A percentile compares a stretch with the other conserved stretches of the same genome.
These are phyloP conservation scores for Paraphaeosphaeria minitans DNA, from an alignment of 2,329 filamentous ascomycete genomes.

Conservation along the genomic window DNA sequence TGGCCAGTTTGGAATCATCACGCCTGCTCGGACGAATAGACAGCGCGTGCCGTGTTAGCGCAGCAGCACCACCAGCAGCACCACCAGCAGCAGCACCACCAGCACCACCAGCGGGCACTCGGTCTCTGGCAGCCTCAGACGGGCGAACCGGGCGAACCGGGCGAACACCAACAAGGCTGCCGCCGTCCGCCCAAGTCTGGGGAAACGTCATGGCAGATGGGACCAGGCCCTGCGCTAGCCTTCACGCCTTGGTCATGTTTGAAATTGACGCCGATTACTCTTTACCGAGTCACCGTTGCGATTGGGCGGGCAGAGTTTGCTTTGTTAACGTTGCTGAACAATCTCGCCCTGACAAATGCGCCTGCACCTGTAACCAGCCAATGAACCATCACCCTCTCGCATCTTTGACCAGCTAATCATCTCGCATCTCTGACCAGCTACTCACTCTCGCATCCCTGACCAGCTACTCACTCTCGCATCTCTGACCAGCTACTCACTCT, in stretches of 20 bases:
- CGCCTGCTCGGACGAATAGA: conserved; percentile 8
- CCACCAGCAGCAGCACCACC: too few species aligned
- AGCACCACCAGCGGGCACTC: conserved; percentile 8
- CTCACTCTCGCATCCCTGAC: too few species aligned
- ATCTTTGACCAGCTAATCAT: too few species aligned
- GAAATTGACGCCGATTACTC: conserved; percentile 2
- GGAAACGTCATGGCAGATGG: conserved; percentile 12
- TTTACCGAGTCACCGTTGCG: background rate
- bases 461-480: too few species aligned
- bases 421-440: too few species aligned
- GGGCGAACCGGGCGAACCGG: background rate
- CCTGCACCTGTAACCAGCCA: background rate
- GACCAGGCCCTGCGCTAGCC: background rate
- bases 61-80: too few species aligned
- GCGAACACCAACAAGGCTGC: too few species aligned
- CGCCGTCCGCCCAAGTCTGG: background rate
- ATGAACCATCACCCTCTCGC: too few species aligned
- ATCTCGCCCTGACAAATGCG: conserved; percentile 34
- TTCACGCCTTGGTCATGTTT: conserved; percentile 1
- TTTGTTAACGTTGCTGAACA: conserved; percentile 36
- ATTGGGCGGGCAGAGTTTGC: conserved; percentile 25
- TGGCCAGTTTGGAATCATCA: background rate
- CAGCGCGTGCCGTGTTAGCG: background rate
- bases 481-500: too few species aligned
- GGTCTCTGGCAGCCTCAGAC: background rate